These are phyloP conservation scores for Aspergillus pseudoviridinutans DNA, from an alignment of 2,329 filamentous ascomycete species.

Conservation along the genomic window DNA sequence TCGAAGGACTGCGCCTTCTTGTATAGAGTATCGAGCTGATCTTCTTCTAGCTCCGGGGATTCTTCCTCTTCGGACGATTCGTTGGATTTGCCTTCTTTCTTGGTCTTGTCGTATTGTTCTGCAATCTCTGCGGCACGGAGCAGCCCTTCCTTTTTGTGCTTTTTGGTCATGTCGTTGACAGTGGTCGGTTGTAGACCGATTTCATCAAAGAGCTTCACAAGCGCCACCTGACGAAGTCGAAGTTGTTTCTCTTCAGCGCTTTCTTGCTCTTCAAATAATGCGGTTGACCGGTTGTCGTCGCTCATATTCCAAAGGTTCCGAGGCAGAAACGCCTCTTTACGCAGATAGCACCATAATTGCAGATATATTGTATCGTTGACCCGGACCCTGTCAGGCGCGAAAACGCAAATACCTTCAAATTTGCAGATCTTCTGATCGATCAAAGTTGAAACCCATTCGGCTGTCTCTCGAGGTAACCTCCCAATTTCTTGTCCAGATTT, in stretches of 20 bases:
- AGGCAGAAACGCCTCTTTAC: conserved; percentile 68
- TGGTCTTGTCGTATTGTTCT: conserved; percentile 67
- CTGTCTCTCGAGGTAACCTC: conserved; percentile 77
- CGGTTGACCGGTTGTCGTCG: conserved; percentile 66
- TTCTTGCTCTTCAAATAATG: conserved; percentile 80
- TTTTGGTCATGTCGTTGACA: conserved; percentile 68
- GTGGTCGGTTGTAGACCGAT: conserved; percentile 75
- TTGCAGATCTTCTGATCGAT: conserved; percentile 85
- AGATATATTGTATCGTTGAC: conserved; percentile 95
- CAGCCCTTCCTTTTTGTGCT: conserved; percentile 76
- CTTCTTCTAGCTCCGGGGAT: conserved; percentile 86
- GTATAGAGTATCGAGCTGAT: conserved; percentile 90
- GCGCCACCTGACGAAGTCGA: conserved; percentile 75
- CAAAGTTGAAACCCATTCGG: conserved; percentile 86
- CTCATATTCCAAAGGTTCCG: conserved; percentile 50
- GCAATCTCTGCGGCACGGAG: conserved; percentile 83
- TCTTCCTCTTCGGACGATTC: conserved; percentile 67
- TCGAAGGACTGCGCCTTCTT: conserved; percentile 96
- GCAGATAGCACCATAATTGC: conserved; percentile 74
- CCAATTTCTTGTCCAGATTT: conserved; percentile 75
- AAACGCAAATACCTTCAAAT: conserved; percentile 86
- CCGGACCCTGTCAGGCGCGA: conserved; percentile 74
- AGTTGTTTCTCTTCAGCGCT: conserved; percentile 79
- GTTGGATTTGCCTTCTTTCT: conserved; percentile 44
- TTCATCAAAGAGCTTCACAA: conserved; percentile 86